A percentile compares a stretch with the other conserved stretches of the same genome.
Evolutionary conservation across 2,329 filamentous ascomycete species (phyloP).

Genomic region (Pseudomassariella vexata): DNA sequence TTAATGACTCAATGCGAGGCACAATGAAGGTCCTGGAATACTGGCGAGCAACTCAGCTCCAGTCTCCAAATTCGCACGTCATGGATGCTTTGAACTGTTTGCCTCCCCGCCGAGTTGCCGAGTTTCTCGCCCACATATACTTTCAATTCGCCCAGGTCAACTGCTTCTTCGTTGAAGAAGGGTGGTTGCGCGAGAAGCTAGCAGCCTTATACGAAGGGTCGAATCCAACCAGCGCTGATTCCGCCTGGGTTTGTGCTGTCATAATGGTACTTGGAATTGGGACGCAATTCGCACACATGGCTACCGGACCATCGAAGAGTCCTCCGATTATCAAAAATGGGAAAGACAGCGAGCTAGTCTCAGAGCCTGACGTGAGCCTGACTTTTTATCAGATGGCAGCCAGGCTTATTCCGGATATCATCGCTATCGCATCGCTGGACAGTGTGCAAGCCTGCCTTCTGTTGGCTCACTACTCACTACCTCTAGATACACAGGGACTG

Average conservation of each 20-base stretch:
- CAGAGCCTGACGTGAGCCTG: not conserved
- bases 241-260: no score
- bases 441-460: constrained; percentile 49
- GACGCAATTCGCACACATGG: no score
- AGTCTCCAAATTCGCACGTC: no score
- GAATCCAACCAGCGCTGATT: no score
- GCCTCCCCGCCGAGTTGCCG: not conserved
- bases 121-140: not conserved
- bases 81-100: no score
- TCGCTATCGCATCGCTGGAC: not conserved
- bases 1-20: no score
- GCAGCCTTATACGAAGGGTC: not conserved
- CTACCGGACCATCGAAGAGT: no score
- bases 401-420: not conserved
- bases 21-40: no score
- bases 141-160: constrained; percentile 1
- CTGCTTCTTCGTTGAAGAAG: not conserved
- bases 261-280: no score
- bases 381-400: not conserved
- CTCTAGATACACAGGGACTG: constrained; percentile 49
- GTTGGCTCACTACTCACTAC: constrained; percentile 49
- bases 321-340: no score
- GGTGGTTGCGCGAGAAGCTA: not conserved
- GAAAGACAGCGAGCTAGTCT: no score
- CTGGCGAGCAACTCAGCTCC: no score